Evolutionary conservation across 1,284 basidiomycete species (phyloP).

Genomic region (Taiwanofungus camphoratus): DNA sequence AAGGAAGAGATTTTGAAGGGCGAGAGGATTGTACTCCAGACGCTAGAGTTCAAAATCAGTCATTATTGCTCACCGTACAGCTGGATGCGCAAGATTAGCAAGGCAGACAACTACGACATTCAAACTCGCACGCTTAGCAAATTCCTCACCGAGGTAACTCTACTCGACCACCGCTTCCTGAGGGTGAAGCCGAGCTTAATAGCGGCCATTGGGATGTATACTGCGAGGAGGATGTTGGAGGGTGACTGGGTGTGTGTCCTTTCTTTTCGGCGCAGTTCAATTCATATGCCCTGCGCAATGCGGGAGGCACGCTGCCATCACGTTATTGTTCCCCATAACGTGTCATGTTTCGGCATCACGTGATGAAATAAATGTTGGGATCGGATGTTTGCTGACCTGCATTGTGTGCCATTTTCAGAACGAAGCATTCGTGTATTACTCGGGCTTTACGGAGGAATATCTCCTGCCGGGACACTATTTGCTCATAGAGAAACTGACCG

Average conservation of each 20-base stretch:
- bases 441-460: constrained; percentile 88
- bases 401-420: constrained; percentile 47
- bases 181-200: constrained; percentile 90
- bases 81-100: constrained; percentile 98
- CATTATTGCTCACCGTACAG: constrained; percentile 99
- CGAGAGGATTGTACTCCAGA: constrained; percentile 92
- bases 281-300: constrained; percentile 21
- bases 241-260: constrained; percentile 82
- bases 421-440: constrained; percentile 91
- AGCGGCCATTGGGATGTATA: constrained; percentile 99
- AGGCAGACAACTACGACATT: constrained; percentile 98
- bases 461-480: constrained; percentile 79
- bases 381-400: constrained; percentile 17
- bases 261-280: constrained; percentile 11
- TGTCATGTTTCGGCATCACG: constrained; percentile 33
- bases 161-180: constrained; percentile 92
- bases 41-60: constrained; percentile 92
- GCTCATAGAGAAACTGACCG: constrained; percentile 81
- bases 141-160: constrained; percentile 94
- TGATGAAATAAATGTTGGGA: constrained; percentile 34
- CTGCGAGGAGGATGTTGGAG: constrained; percentile 85
- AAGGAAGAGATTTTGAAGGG: constrained; percentile 97
- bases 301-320: constrained; percentile 18
- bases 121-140: constrained; percentile 97
- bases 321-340: constrained; percentile 20